These are phyloP conservation scores for Fusarium haematococcum DNA, from an alignment of 2,329 filamentous ascomycete genomes.

Conservation along the genomic window DNA sequence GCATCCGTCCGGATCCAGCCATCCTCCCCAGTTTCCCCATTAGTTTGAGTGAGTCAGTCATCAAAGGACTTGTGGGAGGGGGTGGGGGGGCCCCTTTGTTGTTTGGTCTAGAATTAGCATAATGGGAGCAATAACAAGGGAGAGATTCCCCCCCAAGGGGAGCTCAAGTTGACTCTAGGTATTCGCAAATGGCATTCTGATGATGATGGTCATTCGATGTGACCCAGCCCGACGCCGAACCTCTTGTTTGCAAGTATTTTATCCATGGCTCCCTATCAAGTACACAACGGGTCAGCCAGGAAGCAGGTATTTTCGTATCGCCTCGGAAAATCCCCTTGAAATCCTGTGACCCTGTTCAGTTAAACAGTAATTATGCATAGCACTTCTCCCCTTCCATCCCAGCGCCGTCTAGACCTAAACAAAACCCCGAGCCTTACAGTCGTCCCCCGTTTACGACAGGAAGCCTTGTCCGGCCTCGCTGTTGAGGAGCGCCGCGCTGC, in stretches of 20 bases:
- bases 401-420: slow-evolving; percentile 36
- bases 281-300: slow-evolving; percentile 34
- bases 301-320: slow-evolving; percentile 34
- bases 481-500: slow-evolving; percentile 77
- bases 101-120: slow-evolving; percentile 28
- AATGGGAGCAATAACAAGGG: slow-evolving; percentile 33
- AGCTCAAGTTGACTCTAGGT: slow-evolving; percentile 1
- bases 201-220: slow-evolving; percentile 33
- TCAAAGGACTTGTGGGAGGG: slow-evolving; percentile 34
- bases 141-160: slow-evolving; percentile 12
- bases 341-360: slow-evolving; percentile 29
- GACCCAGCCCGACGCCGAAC: slow-evolving; percentile 44
- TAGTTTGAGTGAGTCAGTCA: not conserved
- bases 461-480: slow-evolving; percentile 73
- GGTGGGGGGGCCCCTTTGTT: slow-evolving; percentile 28
- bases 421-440: slow-evolving; percentile 10
- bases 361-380: slow-evolving; percentile 44
- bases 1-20: not conserved
- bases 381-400: slow-evolving; percentile 39
- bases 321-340: slow-evolving; percentile 22
- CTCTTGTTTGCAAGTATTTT: slow-evolving; percentile 36
- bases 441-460: slow-evolving; percentile 62
- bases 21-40: not conserved
- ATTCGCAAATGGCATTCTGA: slow-evolving; percentile 33
- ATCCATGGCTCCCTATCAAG: slow-evolving; percentile 40